These are phyloP conservation scores for Tetratostichococcus sp. DNA, from an alignment of 139 green algal species.

Conservation along the genomic window DNA sequence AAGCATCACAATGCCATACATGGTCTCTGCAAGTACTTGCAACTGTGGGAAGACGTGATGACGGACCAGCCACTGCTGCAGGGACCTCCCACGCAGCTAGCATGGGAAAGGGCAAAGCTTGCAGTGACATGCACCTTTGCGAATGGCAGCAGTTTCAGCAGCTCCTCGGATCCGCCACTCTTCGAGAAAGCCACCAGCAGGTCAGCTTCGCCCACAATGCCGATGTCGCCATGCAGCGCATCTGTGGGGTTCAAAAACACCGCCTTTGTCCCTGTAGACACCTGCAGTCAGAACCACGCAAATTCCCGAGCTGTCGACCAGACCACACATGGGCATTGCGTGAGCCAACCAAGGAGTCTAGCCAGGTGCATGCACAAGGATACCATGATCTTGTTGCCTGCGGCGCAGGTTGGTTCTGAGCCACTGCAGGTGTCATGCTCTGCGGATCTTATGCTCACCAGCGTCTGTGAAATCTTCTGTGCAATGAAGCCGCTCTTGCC, in stretches of 20 bases:
- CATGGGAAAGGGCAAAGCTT: neutral
- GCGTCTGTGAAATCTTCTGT: constrained; percentile 62
- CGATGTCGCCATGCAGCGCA: constrained; percentile 63
- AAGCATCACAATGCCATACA: too few relatives aligned
- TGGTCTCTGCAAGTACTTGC: too few relatives aligned
- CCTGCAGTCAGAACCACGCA: neutral
- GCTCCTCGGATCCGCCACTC: constrained; percentile 51
- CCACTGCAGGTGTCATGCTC: too few relatives aligned
- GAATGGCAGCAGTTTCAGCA: constrained; percentile 55
- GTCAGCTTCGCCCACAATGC: constrained; percentile 42
- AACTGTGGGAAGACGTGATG: too few relatives aligned
- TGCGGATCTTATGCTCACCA: constrained; percentile 11
- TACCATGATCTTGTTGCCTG: too few relatives aligned
- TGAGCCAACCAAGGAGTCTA: too few relatives aligned
- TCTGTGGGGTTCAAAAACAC: constrained; percentile 56
- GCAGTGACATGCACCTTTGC: constrained; percentile 16
- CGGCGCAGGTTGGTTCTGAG: too few relatives aligned
- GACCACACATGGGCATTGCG: too few relatives aligned
- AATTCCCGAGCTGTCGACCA: too few relatives aligned
- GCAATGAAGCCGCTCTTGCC: constrained; percentile 68
- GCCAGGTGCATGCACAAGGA: too few relatives aligned
- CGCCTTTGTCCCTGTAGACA: constrained; percentile 64
- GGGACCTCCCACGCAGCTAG: too few relatives aligned
- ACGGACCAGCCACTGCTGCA: too few relatives aligned
- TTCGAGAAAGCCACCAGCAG: constrained; percentile 61